Conservation (phyloP, 768 basidiomycete genomes). For the Tricholoma bakamatsutake region DNA sequence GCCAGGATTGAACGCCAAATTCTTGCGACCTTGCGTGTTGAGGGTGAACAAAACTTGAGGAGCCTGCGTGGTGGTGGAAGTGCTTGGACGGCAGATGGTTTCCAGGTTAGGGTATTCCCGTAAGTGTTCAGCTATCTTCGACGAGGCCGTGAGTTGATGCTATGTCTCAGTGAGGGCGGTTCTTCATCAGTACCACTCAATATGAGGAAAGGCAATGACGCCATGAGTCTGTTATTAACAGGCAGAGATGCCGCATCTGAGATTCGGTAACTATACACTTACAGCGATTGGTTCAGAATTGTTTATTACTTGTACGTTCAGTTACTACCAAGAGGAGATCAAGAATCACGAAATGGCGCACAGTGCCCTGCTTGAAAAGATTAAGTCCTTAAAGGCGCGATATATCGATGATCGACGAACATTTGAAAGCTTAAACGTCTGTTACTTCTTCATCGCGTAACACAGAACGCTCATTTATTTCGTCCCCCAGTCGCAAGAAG, state of each 20-base stretch:
- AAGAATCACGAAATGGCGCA: constrained; percentile 33
- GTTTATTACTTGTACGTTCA: constrained; percentile 15
- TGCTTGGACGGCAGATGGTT: constrained; percentile 60
- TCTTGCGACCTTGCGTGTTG: constrained; percentile 55
- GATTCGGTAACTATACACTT: constrained; percentile 33
- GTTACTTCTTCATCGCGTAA: constrained; percentile 1
- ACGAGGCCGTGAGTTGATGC: not conserved
- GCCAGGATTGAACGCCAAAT: constrained; percentile 65
- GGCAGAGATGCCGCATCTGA: constrained; percentile 44
- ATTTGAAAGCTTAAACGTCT: constrained; percentile 29
- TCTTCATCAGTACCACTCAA: constrained; percentile 41
- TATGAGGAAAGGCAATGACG: constrained; percentile 24
- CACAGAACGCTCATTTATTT: not conserved
- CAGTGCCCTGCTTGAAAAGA: constrained; percentile 19
- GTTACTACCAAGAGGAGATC: constrained; percentile 40
- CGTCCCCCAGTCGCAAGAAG: constrained; percentile 22
- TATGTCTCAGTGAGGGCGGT: constrained; percentile 57
- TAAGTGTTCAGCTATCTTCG: constrained; percentile 28
- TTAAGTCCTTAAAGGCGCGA: constrained; percentile 21
- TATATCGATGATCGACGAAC: constrained; percentile 24
- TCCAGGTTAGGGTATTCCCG: constrained; percentile 60
- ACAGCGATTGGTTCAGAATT: not conserved
- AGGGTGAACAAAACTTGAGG: constrained; percentile 52
- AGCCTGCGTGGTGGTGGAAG: constrained; percentile 41
- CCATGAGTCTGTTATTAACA: constrained; percentile 45